Evolutionary conservation across 352 stramenopile species (phyloP).

Genomic region (Thalassiosira oceanica): DNA sequence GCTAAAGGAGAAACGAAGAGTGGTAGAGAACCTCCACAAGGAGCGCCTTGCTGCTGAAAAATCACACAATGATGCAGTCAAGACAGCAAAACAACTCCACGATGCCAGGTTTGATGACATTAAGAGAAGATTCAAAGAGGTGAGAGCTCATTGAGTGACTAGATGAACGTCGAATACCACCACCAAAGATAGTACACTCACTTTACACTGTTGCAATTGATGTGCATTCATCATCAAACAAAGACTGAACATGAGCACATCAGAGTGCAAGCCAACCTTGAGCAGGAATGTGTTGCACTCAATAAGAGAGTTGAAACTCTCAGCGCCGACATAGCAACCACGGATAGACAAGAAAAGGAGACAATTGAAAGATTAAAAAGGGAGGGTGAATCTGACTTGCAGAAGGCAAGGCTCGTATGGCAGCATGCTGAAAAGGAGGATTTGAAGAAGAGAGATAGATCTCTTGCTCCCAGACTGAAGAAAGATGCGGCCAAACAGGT

Average conservation of each 20-base stretch:
- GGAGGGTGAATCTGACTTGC: background rate
- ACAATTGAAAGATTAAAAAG: background rate
- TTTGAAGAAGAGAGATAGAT: conserved; percentile 22
- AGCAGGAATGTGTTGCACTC: conserved; percentile 9
- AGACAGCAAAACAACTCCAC: conserved; percentile 16
- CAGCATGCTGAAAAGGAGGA: background rate
- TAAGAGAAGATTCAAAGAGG: too few relatives aligned
- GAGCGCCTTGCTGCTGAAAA: conserved; percentile 26
- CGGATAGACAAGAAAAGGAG: conserved; percentile 28
- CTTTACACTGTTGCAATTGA: too few relatives aligned
- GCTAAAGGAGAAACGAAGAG: conserved; percentile 19
- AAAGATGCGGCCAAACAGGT: conserved; percentile 29
- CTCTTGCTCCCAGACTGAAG: conserved; percentile 30
- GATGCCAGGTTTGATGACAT: too few relatives aligned
- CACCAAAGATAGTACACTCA: too few relatives aligned
- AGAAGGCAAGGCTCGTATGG: conserved; percentile 1
- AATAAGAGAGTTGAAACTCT: conserved; percentile 12
- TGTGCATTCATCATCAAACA: too few relatives aligned
- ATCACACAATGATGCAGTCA: conserved; percentile 29
- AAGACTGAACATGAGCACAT: conserved; percentile 17
- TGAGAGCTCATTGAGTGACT: too few relatives aligned
- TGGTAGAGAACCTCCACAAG: conserved; percentile 28
- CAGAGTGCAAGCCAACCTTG: conserved; percentile 6
- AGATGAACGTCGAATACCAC: too few relatives aligned
- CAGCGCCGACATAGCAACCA: conserved; percentile 13